phyloP scores from a whole-genome alignment of 1,139 yeast species.

The Wickerhamomyces sp. region DNA sequence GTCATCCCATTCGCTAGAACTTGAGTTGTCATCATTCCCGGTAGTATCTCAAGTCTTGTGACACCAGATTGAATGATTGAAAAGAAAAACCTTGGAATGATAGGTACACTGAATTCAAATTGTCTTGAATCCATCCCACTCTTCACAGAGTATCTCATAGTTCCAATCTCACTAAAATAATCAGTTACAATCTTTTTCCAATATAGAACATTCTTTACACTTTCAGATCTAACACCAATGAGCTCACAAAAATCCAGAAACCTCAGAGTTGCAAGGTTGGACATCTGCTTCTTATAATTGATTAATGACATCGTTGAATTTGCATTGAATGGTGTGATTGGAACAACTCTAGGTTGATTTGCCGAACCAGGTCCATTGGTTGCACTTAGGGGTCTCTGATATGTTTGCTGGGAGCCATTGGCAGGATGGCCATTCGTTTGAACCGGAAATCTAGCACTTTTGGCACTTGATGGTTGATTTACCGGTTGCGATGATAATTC shows the following conservation, averaged over 20 bases:
- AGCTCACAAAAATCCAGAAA: conserved; percentile 35
- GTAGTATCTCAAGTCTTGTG: conserved; percentile 47
- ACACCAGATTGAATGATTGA: conserved; percentile 53
- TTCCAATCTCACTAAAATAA: conserved; percentile 45
- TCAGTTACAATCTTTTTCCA: conserved; percentile 44
- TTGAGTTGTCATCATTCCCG: conserved; percentile 64
- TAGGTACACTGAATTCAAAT: conserved; percentile 58
- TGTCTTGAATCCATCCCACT: conserved; percentile 44
- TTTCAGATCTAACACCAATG: conserved; percentile 32
- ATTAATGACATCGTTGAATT: conserved; percentile 12
- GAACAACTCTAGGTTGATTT: background rate
- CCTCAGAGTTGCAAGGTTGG: conserved; percentile 30
- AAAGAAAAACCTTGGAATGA: conserved; percentile 63
- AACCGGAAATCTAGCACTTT: background rate
- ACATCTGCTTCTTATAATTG: conserved; percentile 24
- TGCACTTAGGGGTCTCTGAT: background rate
- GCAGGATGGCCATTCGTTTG: background rate
- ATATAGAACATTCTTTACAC: conserved; percentile 36
- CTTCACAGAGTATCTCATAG: conserved; percentile 39
- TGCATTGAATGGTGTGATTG: background rate
- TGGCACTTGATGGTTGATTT: conserved; percentile 4
- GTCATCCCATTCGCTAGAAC: conserved; percentile 64
- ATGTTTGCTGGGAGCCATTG: background rate
- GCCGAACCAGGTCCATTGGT: background rate
- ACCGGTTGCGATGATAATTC: background rate